Evolutionary conservation across 2,329 filamentous ascomycete species (phyloP), one percentile per base, ranked within the genome.

Genomic region (Acarospora socialis): DNA sequence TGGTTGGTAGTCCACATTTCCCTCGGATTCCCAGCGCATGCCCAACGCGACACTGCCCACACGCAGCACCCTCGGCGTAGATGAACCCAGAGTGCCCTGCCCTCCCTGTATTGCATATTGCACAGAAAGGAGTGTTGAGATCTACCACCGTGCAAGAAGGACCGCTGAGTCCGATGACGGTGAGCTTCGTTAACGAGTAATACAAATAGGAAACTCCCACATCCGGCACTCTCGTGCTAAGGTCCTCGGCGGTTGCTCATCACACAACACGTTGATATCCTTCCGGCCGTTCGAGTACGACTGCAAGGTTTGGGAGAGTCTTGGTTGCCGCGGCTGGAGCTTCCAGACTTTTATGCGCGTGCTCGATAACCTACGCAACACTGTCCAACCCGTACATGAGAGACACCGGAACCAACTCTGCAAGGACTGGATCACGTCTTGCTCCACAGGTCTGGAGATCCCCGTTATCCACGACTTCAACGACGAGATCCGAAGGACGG

Each of bases 151-250:
- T n/a, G n/a, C n/a, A n/a, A n/a, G n/a, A n/a, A n/a, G n/a, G n/a
- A n/a, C n/a, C n/a, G n/a, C n/a, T 8, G 21, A 23, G 21, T 23
- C 21, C 21, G n/a, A 33, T 30, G 22, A 30, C 7, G 30, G 8
- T 8, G 13, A 9, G n/a, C 7, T 28, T 31, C 23, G 22, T 26
- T 7, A 17, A 37, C 24, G 5, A 30, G 43, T 44, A 42, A 40
- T 45, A n/a, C n/a, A n/a, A n/a, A n/a, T 59, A 70, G 82, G 83
- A 51, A 93, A 93, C 65, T 90, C 81, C 35, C 70, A 83, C 60
- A 92, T 93, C 60, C 76, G 83, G 43, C 84, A 92, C 63, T 92
- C 84, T 9, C 77, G 84, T 40, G 84, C 84, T 42, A 92, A 92
- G 65, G 83, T 93, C 22, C 70, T 93, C 18, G 84, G 84, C 45